These are phyloP conservation scores for Talaromyces nanjingensis DNA, from an alignment of 495 filamentous ascomycete species.

Conservation along the genomic window DNA sequence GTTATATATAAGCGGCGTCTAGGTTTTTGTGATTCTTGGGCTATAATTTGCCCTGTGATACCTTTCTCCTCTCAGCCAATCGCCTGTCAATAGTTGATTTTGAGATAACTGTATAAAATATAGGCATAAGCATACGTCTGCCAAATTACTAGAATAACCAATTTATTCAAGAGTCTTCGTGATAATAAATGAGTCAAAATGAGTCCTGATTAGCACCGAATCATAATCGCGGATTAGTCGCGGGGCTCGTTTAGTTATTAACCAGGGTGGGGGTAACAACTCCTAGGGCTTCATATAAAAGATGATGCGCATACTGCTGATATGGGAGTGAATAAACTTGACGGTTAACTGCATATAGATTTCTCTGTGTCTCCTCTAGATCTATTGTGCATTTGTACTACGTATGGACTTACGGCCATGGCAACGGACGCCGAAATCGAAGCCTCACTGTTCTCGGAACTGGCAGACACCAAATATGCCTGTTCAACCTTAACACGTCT, in stretches of 20 bases:
- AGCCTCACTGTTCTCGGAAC: background rate
- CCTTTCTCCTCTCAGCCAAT: background rate
- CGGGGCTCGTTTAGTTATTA: background rate
- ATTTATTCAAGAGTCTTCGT: background rate
- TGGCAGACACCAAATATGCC: constrained; percentile 33
- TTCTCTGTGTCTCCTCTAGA: no score
- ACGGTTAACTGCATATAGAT: background rate
- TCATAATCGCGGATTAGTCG: background rate
- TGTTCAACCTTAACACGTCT: constrained; percentile 41
- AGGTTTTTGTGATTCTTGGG: background rate
- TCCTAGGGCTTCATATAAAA: background rate
- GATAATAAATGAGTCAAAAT: background rate
- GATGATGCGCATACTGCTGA: no score
- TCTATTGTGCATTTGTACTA: no score
- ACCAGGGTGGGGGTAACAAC: background rate
- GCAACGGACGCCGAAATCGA: constrained; percentile 5
- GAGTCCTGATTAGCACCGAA: background rate
- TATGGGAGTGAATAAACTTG: background rate
- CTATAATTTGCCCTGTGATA: background rate
- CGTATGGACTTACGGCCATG: background rate
- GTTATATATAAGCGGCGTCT: background rate
- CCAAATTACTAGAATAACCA: no score
- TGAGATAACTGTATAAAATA: background rate
- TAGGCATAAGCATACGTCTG: background rate
- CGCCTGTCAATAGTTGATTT: background rate